phyloP scores from a whole-genome alignment of 129 eudicot species.

The Artemisia annua region DNA sequence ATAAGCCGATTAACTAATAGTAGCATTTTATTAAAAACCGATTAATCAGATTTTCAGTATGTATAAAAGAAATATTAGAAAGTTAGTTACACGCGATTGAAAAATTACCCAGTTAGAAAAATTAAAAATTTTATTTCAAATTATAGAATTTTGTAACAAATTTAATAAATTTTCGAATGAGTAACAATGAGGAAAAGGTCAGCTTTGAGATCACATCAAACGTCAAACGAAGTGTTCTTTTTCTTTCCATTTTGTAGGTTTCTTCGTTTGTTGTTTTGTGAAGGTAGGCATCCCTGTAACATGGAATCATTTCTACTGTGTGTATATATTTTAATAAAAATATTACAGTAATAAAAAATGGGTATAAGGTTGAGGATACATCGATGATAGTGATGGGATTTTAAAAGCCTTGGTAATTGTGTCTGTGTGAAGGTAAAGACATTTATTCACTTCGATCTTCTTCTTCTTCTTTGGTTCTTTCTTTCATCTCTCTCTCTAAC shows the following conservation, averaged over 20 bases:
- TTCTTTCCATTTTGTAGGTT: slow-evolving; percentile 51
- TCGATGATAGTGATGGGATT: slow-evolving; percentile 59
- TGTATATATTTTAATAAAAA: slow-evolving; percentile 21
- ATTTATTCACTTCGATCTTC: slow-evolving; percentile 27
- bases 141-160: no score
- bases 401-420: slow-evolving; percentile 26
- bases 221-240: slow-evolving; percentile 43
- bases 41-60: no score
- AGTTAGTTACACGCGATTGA: no score
- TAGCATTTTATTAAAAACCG: no score
- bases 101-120: no score
- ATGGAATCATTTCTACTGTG: slow-evolving; percentile 39
- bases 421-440: slow-evolving; percentile 32
- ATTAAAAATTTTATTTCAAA: no score
- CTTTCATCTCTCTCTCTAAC: slow-evolving; percentile 20
- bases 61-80: no score
- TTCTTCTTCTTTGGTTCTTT: slow-evolving; percentile 28
- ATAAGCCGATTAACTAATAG: no score
- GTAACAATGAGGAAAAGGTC: background rate
- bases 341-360: background rate
- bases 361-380: slow-evolving; percentile 40
- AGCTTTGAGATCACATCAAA: slow-evolving; percentile 39
- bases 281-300: slow-evolving; percentile 18
- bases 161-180: no score
- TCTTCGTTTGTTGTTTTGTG: slow-evolving; percentile 57